Base-by-base conservation (phyloP, 306 rosid species). In the Vigna hirtella region DNA sequence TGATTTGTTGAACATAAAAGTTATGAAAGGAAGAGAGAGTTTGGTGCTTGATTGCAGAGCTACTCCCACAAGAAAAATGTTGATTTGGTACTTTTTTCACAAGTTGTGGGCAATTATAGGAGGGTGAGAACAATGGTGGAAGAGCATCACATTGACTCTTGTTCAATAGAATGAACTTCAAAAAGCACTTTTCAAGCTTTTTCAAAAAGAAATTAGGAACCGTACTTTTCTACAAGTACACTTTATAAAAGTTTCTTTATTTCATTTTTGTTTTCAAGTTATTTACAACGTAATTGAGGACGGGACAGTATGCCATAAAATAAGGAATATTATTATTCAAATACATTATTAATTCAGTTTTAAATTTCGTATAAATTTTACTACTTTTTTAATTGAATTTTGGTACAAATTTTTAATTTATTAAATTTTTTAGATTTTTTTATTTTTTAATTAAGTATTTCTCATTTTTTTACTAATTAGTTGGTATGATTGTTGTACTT, bases 1-100 rank as follows among this genome's bases (percentile, higher is more conserved):
- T 34, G 7, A 52, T 52, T 52, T 55, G n/a, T 42, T 55, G 48
- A 66, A 53, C 22, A 52, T 22, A 66, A 45, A 68, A 34, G 58
- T 36, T 68, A 45, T 57, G 3, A 68, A 45, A 36, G 4, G 30
- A 52, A 12, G 67, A 66, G 16, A 47, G 9, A 6, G 14, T 40
- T n/a, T 43, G 0, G 4, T 3, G 28, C 28, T 24, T 24, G 0
- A 2, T 24, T 24, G 28, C 28, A 24, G 2, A 24, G 3, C 50
- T 40, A 38, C 70, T 34, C 49, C 50, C 17, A 65, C 51, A 16
- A 64, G 1, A 34, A 17, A 17, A 40, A 40, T n/a, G 69, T 64
- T 36, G 4, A n/a, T 34, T 36, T 65, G 9, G 10, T 59, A 28
- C 66, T 59, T 59, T 28, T 26, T 12, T 12, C 66, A 28, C 40